phyloP scores from a whole-genome alignment of 2,329 filamentous ascomycete genomes.

The Chaetomium sp. region DNA sequence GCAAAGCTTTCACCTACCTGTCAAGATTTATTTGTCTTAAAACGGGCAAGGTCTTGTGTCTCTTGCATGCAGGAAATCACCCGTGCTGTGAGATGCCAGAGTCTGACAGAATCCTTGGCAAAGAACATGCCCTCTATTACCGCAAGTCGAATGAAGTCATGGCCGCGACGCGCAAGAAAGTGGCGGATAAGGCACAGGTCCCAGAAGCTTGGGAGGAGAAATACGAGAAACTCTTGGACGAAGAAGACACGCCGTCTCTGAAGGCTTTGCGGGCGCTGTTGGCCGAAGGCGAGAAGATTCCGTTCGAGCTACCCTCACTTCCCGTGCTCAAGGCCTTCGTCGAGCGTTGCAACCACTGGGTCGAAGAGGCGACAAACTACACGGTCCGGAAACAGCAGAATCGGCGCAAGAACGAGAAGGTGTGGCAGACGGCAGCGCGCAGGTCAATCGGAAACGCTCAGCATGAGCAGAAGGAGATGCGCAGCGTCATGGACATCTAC shows the following conservation, averaged over 20 bases:
- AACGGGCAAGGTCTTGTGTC: slow-evolving; percentile 74
- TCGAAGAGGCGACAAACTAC: slow-evolving; percentile 93
- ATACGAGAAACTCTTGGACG: slow-evolving; percentile 74
- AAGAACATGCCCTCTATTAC: slow-evolving; percentile 69
- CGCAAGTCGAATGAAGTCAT: slow-evolving; percentile 70
- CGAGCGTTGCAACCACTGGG: slow-evolving; percentile 94
- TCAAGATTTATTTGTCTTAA: slow-evolving; percentile 83
- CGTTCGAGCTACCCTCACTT: slow-evolving; percentile 78
- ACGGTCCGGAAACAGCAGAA: slow-evolving; percentile 97
- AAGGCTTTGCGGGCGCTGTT: slow-evolving; percentile 79
- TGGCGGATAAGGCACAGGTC: slow-evolving; percentile 76
- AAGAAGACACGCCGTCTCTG: slow-evolving; percentile 76
- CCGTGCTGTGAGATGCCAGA: slow-evolving; percentile 71
- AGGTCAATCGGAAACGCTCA: slow-evolving; percentile 54
- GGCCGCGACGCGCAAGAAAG: slow-evolving; percentile 60
- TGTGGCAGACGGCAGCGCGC: slow-evolving; percentile 66
- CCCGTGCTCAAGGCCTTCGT: slow-evolving; percentile 81
- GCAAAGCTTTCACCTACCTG: slow-evolving; percentile 86
- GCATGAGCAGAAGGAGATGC: slow-evolving; percentile 75
- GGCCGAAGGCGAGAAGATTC: slow-evolving; percentile 92
- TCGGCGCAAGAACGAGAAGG: slow-evolving; percentile 87
- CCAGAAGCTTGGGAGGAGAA: slow-evolving; percentile 90
- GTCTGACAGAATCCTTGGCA: slow-evolving; percentile 59
- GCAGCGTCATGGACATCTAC: slow-evolving; percentile 82
- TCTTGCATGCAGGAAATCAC: slow-evolving; percentile 71